phyloP scores from a whole-genome alignment of 164 flowering plant species.

The Santalum album region DNA sequence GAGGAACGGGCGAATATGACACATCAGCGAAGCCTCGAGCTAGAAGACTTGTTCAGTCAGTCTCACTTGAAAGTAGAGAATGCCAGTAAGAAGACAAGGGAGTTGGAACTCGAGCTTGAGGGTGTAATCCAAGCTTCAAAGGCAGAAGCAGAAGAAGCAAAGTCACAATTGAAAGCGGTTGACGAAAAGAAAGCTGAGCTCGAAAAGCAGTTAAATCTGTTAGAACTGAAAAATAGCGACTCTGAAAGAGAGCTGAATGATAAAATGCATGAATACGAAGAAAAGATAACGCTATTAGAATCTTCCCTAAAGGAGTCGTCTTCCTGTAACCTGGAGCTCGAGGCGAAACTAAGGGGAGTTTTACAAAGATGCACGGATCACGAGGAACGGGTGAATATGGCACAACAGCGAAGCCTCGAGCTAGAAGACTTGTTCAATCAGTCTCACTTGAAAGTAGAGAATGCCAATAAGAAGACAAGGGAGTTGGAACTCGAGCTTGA shows the following conservation, averaged over 20 bases:
- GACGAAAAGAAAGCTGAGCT: conserved; percentile 65
- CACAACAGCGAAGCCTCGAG: too few species aligned
- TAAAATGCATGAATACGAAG: conserved; percentile 40
- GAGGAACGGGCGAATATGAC: too few species aligned
- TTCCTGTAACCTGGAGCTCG: conserved; percentile 41
- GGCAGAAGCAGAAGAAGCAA: conserved; percentile 51
- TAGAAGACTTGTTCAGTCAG: too few species aligned
- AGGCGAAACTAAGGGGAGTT: conserved; percentile 43
- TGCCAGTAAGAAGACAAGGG: too few species aligned
- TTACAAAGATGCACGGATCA: conserved; percentile 47
- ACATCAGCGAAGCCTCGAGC: too few species aligned
- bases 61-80: too few species aligned
- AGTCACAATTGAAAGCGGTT: conserved; percentile 35
- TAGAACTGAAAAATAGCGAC: conserved; percentile 34
- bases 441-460: too few species aligned
- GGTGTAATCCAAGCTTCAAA: conserved; percentile 38
- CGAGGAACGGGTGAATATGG: conserved; percentile 48
- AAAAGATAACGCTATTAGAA: conserved; percentile 41
- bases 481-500: conserved; percentile 72
- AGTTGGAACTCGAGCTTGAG: conserved; percentile 68
- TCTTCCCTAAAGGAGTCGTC: conserved; percentile 35
- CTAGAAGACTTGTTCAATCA: too few species aligned
- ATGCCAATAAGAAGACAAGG: too few species aligned
- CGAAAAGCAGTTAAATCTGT: conserved; percentile 45
- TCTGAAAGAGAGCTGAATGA: conserved; percentile 41